Base-by-base conservation (phyloP, 2,329 filamentous ascomycete species). In the Phialophora expanda region DNA sequence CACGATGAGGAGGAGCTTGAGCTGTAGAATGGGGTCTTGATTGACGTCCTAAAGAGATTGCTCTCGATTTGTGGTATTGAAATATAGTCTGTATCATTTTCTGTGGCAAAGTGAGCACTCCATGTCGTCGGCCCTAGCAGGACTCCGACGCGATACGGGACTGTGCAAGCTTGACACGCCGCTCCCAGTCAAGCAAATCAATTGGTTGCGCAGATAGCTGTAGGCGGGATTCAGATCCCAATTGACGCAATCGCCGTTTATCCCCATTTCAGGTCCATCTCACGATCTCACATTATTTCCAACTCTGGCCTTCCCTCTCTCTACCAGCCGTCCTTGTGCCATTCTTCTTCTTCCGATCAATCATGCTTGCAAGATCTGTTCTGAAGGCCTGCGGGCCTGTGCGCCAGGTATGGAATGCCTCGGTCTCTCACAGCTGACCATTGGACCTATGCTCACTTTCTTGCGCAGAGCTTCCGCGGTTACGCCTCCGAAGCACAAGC, bases 401-500 rank as follows among this genome's bases (percentile, higher is more conserved):
- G 71, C 86, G 84, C 78, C 85, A 85, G 81, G 89, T 91, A 81
- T 76, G 85, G 77, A 24, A 8, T 20, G 44, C 44, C 22, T 14
- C 46, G 4, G 22, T 24, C 44, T n/a, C 34, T 30, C 30, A 30
- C 8, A 30, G 30, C 30, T 30, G 30, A 30, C 9, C 30, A 30
- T 8, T 30, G 30, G 7, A 30, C 30, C 6, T n/a, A 44, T 17
- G 17, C 14, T 44, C 38, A 44, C 38, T 61, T 56, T 53, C 61
- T 20, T 30, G 26, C 28, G 34, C 56, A 90, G 88, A 84, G 85
- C 75, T 82, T 87, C 76, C 87, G 88, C 76, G 84, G 85, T 75
- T 97, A 96, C 79, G 91, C 93, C 64, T 90, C 91, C 70, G 78
- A 83, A 68, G 80, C 82, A 67, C 79, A 78, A 75, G 86, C 87